phyloP scores from a whole-genome alignment of 2,329 filamentous ascomycete species.

The Fusarium torulosum region DNA sequence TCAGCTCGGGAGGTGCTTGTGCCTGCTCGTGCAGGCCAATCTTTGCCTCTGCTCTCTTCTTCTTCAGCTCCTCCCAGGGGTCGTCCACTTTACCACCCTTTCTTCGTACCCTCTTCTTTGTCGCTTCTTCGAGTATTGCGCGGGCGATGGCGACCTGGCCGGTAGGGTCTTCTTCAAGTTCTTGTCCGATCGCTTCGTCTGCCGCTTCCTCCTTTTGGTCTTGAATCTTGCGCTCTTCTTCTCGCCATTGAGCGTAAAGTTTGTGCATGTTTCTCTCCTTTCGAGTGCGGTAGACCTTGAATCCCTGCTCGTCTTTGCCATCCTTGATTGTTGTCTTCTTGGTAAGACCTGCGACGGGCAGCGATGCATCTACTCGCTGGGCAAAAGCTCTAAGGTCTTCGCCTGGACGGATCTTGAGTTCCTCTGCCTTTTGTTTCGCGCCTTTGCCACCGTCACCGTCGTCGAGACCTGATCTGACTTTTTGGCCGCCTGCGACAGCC shows the following conservation, averaged over 20 bases:
- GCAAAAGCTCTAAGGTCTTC: slow-evolving; percentile 87
- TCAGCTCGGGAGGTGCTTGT: slow-evolving; percentile 80
- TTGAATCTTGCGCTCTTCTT: slow-evolving; percentile 72
- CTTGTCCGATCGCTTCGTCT: slow-evolving; percentile 72
- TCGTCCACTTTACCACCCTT: slow-evolving; percentile 71
- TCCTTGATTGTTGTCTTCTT: slow-evolving; percentile 68
- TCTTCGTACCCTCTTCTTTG: slow-evolving; percentile 58
- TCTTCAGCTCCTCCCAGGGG: slow-evolving; percentile 81
- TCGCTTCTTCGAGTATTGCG: slow-evolving; percentile 54
- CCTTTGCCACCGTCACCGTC: slow-evolving; percentile 65
- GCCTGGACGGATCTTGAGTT: slow-evolving; percentile 82
- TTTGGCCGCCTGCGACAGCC: slow-evolving; percentile 75
- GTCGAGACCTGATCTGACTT: slow-evolving; percentile 74
- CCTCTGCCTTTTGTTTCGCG: slow-evolving; percentile 40
- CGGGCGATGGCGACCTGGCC: slow-evolving; percentile 61
- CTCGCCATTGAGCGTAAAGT: slow-evolving; percentile 81
- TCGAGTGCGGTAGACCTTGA: slow-evolving; percentile 79
- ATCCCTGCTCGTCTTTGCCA: slow-evolving; percentile 72
- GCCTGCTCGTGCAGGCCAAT: slow-evolving; percentile 71
- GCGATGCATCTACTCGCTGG: slow-evolving; percentile 83
- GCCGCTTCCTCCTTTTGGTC: slow-evolving; percentile 75
- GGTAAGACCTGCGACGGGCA: slow-evolving; percentile 80
- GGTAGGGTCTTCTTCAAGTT: slow-evolving; percentile 69
- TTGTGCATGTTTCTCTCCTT: slow-evolving; percentile 88
- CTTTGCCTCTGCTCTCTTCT: slow-evolving; percentile 70